A percentile compares a stretch with the other conserved stretches of the same genome.
Evolutionary conservation across 768 basidiomycete species (phyloP).

Genomic region (Suillus occidentalis): DNA sequence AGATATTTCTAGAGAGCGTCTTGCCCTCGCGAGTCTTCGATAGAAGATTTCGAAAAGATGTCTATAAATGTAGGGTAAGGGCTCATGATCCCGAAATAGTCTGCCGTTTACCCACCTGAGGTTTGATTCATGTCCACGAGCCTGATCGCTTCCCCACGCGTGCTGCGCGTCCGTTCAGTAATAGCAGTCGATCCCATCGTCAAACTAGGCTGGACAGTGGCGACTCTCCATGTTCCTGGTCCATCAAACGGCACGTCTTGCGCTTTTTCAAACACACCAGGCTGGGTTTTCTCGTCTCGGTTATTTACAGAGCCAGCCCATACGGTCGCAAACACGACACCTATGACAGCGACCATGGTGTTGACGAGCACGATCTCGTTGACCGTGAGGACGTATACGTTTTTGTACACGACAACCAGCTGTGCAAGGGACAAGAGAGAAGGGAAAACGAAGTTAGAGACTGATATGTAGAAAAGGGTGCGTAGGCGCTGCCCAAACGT

Average conservation of each 20-base stretch:
- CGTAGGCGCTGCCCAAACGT: slow-evolving; percentile 23
- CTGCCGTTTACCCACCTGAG: neutral
- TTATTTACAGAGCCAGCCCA: slow-evolving; percentile 26
- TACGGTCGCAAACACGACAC: slow-evolving; percentile 38
- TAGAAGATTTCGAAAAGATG: neutral
- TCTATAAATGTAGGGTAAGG: neutral
- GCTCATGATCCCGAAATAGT: neutral
- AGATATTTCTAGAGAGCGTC: neutral
- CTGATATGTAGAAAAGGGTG: slow-evolving; percentile 36
- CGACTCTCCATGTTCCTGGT: slow-evolving; percentile 2
- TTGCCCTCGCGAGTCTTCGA: neutral
- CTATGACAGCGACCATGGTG: slow-evolving; percentile 35
- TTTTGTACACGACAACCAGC: slow-evolving; percentile 17
- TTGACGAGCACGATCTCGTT: slow-evolving; percentile 20
- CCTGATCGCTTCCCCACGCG: neutral
- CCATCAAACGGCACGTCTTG: neutral
- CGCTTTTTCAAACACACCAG: neutral
- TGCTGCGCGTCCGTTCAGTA: neutral
- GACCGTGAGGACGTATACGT: slow-evolving; percentile 3
- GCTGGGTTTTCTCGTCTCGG: neutral
- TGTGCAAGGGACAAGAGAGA: slow-evolving; percentile 35
- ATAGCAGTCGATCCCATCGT: neutral
- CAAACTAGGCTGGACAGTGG: neutral
- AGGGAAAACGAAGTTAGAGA: slow-evolving; percentile 41
- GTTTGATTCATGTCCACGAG: neutral